Conservation (phyloP, 106 monocot genomes). For the Iris macrosiphon region DNA sequence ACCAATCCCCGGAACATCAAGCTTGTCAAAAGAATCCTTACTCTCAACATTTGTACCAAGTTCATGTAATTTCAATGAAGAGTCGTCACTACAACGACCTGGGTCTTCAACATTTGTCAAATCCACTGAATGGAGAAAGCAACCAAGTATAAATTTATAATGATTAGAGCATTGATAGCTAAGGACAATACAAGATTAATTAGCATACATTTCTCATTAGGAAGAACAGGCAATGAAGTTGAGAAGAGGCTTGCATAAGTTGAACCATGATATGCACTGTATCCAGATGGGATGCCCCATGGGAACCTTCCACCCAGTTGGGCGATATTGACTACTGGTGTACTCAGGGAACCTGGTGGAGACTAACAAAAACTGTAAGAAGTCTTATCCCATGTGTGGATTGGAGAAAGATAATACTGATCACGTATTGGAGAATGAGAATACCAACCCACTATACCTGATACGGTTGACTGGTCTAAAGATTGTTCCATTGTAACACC, state of each 20-base stretch:
- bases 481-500: slow-evolving; percentile 15
- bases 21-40: slow-evolving; percentile 30
- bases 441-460: not conserved
- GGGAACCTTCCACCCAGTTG: slow-evolving; percentile 8
- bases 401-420: not conserved
- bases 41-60: not conserved
- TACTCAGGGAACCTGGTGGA: slow-evolving; percentile 8
- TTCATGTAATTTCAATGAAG: slow-evolving; percentile 9
- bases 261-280: slow-evolving; percentile 20
- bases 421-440: not conserved
- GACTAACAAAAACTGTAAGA: not conserved
- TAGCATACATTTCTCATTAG: slow-evolving; percentile 34
- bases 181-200: not conserved
- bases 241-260: slow-evolving; percentile 54
- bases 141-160: not conserved
- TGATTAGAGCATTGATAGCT: not conserved
- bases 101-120: slow-evolving; percentile 12
- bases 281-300: slow-evolving; percentile 30
- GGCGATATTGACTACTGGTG: slow-evolving; percentile 12
- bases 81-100: slow-evolving; percentile 18
- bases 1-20: slow-evolving; percentile 38
- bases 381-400: too few relatives aligned
- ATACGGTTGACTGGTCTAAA: not conserved
- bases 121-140: slow-evolving; percentile 22
- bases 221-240: slow-evolving; percentile 60